Evolutionary conservation across 2,329 filamentous ascomycete genomes (phyloP).

Genomic region (Paraphoma sp.): DNA sequence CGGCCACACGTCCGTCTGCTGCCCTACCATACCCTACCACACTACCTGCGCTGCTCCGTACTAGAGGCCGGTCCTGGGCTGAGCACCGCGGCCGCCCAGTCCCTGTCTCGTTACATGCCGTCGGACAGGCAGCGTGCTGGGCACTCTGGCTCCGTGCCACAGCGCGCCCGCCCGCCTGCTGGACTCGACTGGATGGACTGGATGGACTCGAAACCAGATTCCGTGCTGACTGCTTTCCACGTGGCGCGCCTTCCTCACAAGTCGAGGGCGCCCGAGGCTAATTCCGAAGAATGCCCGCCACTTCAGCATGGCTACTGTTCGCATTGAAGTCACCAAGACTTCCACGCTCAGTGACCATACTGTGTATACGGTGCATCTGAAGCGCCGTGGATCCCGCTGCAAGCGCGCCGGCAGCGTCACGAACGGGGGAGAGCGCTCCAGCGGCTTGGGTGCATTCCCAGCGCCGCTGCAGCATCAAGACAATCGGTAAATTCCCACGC

Average conservation of each 20-base stretch:
- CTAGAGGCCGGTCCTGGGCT: background rate
- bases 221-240: background rate
- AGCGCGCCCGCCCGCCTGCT: background rate
- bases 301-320: background rate
- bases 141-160: constrained; percentile 1
- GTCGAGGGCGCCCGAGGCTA: background rate
- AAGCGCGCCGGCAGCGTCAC: constrained; percentile 1
- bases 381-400: background rate
- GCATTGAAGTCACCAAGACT: background rate
- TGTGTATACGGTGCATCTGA: background rate
- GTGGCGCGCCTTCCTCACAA: background rate
- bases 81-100: background rate
- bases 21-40: too few species aligned
- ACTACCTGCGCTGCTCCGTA: background rate
- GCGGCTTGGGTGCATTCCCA: background rate
- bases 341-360: background rate
- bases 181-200: background rate
- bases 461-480: background rate
- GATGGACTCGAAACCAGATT: background rate
- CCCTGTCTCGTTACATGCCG: background rate
- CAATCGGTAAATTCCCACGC: background rate
- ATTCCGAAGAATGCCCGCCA: constrained; percentile 1
- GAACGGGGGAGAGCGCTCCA: background rate
- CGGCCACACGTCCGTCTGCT: background rate
- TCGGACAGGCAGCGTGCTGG: background rate